These are phyloP conservation scores for Ganoderma lingzhi DNA, from an alignment of 1,284 basidiomycete genomes.

Conservation along the genomic window DNA sequence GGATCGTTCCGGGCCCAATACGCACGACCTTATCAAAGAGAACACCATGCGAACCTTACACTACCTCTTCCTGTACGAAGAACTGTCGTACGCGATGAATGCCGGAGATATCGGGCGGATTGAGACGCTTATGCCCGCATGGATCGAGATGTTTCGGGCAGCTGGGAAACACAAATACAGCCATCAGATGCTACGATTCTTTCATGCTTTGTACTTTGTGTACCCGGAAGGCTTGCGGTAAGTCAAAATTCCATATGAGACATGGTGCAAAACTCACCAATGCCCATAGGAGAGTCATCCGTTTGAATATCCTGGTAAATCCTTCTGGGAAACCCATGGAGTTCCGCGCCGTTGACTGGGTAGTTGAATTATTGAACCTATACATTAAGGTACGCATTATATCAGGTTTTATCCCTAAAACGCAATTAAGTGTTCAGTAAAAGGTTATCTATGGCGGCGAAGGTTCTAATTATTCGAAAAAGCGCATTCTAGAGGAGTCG, in stretches of 20 bases:
- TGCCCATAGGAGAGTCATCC: constrained; percentile 29
- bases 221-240: constrained; percentile 42
- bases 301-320: constrained; percentile 38
- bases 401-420: too few species aligned
- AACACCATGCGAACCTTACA: constrained; percentile 40
- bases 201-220: constrained; percentile 40
- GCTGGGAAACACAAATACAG: constrained; percentile 49
- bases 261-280: too few species aligned
- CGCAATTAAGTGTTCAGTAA: too few species aligned
- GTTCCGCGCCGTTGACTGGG: constrained; percentile 39
- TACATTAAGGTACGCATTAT: constrained; percentile 32
- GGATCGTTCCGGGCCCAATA: constrained; percentile 14
- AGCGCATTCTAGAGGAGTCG: constrained; percentile 26
- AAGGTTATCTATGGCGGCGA: constrained; percentile 19
- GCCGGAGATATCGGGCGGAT: constrained; percentile 47
- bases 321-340: constrained; percentile 32
- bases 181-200: constrained; percentile 33
- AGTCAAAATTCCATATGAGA: too few species aligned
- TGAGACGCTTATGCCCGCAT: constrained; percentile 39
- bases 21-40: constrained; percentile 41
- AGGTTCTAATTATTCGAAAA: constrained; percentile 26
- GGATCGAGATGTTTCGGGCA: constrained; percentile 43
- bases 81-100: constrained; percentile 40
- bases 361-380: constrained; percentile 36
- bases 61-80: constrained; percentile 45